Conservation (phyloP, 148 eudicot species). For the Suaeda aralocaspica region DNA sequence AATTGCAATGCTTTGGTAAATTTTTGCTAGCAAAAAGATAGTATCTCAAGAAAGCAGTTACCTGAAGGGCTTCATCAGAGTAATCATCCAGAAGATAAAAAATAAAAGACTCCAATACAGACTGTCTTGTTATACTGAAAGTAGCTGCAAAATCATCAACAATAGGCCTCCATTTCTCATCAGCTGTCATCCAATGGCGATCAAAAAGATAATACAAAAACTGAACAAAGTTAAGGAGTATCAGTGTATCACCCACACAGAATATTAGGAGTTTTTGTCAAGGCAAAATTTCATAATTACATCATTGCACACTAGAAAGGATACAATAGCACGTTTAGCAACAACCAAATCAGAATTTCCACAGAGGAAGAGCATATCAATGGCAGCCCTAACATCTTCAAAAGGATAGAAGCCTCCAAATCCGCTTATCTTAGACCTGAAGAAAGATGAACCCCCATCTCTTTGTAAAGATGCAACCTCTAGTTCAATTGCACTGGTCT, state of each 20-base stretch:
- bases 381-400: constrained; percentile 74
- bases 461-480: constrained; percentile 63
- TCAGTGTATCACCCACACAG: not conserved
- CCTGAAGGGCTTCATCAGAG: constrained; percentile 82
- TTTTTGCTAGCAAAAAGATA: no score
- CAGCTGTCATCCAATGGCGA: constrained; percentile 77
- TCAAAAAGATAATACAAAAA: constrained; percentile 86
- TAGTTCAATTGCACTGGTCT: constrained; percentile 39
- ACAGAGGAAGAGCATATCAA: constrained; percentile 71
- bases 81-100: constrained; percentile 91
- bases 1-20: no score
- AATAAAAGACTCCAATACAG: constrained; percentile 76
- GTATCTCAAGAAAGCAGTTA: constrained; percentile 21
- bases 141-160: constrained; percentile 93
- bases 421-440: constrained; percentile 59
- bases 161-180: constrained; percentile 59
- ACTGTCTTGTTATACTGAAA: constrained; percentile 66
- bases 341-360: constrained; percentile 86
- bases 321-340: constrained; percentile 95
- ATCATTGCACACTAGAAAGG: constrained; percentile 36
- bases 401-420: constrained; percentile 80
- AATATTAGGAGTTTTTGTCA: constrained; percentile 4
- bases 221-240: constrained; percentile 53
- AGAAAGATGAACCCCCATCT: constrained; percentile 54
- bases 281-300: not conserved